Evolutionary conservation across 331 rosid species (phyloP), one percentile per base, ranked within the genome.

Genomic region (Acacia pycnantha): DNA sequence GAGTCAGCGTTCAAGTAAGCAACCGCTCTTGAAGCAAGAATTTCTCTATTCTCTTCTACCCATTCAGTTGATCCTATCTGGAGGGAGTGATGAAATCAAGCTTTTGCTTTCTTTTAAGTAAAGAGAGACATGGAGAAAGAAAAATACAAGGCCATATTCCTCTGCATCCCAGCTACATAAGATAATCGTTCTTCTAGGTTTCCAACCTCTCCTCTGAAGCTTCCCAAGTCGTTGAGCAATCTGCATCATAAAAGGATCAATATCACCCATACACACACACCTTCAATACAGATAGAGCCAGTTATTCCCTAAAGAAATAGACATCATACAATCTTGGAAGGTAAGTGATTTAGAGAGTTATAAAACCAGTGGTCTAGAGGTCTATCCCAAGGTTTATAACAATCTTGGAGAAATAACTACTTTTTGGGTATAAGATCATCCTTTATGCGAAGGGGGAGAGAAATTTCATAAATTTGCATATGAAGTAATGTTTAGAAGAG

Each of bases 141-240:
- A 37, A 81, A 26, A 79, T 82, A 93, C 97, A 86, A 91, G 86
- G 86, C 88, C 97, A 70, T 91, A 91, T 85, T 93, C 97, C 87
- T 93, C 97, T 64, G 97, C 97, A 79, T 93, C 97, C 97, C 97
- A 93, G 74, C 88, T 91, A 84, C 97, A 90, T 74, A 93, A 85
- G 18, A 88, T 82, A 72, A 93, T 88, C 33, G 97, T 93, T 81
- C 97, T 86, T 77, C 94, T 87, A 44, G 97, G 98, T 70, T 79
- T 93, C 93, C 98, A 93, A 11, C 97, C 93, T 76, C 24, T 89
- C 77, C 85, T 70, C 78, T 83, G 93, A 86, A 93, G 86, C 88
- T 90, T 88, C 76, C 87, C 88, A 2, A 91, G 47, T 79, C 98
- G 86, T 77, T 90, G 84, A 2, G 92, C 92, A 5, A 93, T 70